Conservation (phyloP, 352 stramenopile genomes). For the Phytophthora pinifolia region DNA sequence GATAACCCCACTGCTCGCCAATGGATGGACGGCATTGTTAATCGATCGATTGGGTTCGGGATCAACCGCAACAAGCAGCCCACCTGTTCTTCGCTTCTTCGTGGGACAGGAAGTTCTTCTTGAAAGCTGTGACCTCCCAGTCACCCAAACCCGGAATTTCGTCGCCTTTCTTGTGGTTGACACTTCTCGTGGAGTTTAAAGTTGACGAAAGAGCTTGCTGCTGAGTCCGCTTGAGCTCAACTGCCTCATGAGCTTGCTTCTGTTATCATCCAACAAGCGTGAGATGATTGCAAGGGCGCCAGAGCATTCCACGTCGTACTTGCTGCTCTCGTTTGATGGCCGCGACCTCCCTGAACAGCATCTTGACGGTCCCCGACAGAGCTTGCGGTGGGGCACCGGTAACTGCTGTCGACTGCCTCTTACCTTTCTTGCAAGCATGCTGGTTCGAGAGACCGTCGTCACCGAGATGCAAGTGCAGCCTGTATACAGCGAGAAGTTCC, state of each 20-base stretch:
- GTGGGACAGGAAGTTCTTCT: conserved; percentile 50
- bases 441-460: conserved; percentile 17
- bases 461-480: conserved; percentile 16
- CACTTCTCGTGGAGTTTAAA: conserved; percentile 7
- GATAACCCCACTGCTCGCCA: conserved; percentile 20
- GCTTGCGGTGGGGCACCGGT: conserved; percentile 39
- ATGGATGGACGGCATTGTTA: neutral
- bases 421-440: conserved; percentile 17
- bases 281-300: neutral
- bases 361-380: conserved; percentile 66
- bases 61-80: no score
- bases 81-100: conserved; percentile 47
- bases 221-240: conserved; percentile 36
- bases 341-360: conserved; percentile 70
- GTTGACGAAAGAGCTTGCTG: conserved; percentile 19
- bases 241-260: conserved; percentile 29
- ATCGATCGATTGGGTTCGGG: neutral
- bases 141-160: conserved; percentile 35
- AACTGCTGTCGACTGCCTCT: conserved; percentile 22
- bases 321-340: conserved; percentile 48
- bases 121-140: conserved; percentile 52
- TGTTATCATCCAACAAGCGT: conserved; percentile 8
- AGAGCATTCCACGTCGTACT: conserved; percentile 12
- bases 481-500: conserved; percentile 2
- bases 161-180: conserved; percentile 14